These are phyloP conservation scores for Fusarium graminum DNA, from an alignment of 2,329 filamentous ascomycete species.

Conservation along the genomic window DNA sequence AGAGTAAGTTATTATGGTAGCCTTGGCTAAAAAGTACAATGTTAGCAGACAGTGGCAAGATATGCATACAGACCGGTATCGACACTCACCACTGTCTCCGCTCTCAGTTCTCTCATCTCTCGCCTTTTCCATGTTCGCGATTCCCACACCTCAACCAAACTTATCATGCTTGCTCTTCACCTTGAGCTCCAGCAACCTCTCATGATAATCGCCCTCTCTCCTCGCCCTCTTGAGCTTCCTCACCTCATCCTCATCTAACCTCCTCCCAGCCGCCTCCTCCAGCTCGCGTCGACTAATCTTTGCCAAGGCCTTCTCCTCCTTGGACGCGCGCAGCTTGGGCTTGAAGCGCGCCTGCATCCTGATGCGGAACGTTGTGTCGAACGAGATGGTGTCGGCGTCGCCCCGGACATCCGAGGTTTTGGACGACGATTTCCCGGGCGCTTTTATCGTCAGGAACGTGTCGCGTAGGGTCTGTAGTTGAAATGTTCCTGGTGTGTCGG, in stretches of 20 bases:
- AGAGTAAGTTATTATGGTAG: slow-evolving; percentile 4
- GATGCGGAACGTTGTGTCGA: slow-evolving; percentile 80
- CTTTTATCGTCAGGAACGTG: slow-evolving; percentile 75
- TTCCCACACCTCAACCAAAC: slow-evolving; percentile 58
- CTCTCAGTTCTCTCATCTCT: background rate
- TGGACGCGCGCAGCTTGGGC: slow-evolving; percentile 80
- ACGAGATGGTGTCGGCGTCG: slow-evolving; percentile 76
- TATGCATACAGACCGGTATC: background rate
- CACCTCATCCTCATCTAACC: slow-evolving; percentile 87
- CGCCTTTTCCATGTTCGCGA: background rate
- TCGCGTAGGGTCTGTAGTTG: slow-evolving; percentile 79
- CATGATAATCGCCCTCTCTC: slow-evolving; percentile 89
- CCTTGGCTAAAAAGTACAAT: background rate
- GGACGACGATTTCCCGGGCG: slow-evolving; percentile 62
- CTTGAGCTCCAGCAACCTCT: slow-evolving; percentile 86
- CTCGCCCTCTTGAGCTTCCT: slow-evolving; percentile 84
- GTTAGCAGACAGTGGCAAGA: slow-evolving; percentile 7
- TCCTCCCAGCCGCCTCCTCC: slow-evolving; percentile 82
- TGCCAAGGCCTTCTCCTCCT: slow-evolving; percentile 84
- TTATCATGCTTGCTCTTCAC: slow-evolving; percentile 96
- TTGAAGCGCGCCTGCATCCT: slow-evolving; percentile 98
- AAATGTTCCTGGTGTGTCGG: slow-evolving; percentile 78
- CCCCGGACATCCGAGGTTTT: slow-evolving; percentile 77
- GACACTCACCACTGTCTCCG: slow-evolving; percentile 13
- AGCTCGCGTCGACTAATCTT: slow-evolving; percentile 90